Evolutionary conservation across 129 eudicot genomes (phyloP).

Genomic region (Mikania micrantha): DNA sequence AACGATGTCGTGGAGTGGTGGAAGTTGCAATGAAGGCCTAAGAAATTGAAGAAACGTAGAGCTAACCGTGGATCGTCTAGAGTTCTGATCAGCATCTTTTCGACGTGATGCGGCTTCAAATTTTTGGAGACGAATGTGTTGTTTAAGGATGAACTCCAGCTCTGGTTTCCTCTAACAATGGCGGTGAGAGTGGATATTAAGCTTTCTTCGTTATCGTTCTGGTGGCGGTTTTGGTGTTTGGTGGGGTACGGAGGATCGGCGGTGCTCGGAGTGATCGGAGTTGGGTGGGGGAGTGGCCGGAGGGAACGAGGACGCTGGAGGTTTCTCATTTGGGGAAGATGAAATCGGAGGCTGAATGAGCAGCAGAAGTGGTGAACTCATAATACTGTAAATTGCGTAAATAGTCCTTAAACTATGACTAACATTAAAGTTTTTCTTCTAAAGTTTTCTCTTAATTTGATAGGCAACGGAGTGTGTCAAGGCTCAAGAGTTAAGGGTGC

Average conservation of each 20-base stretch:
- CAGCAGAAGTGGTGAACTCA: not conserved
- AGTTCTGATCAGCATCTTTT: constrained; percentile 45
- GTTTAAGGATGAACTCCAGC: constrained; percentile 45
- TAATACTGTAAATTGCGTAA: not conserved
- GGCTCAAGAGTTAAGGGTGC: too few species aligned
- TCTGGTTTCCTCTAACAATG: constrained; percentile 47
- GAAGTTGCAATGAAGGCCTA: constrained; percentile 75
- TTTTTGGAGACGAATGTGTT: constrained; percentile 35
- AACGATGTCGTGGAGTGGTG: constrained; percentile 73
- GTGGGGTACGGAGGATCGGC: constrained; percentile 7
- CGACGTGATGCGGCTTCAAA: constrained; percentile 57
- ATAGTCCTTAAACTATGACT: not conserved
- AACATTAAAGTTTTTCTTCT: not conserved
- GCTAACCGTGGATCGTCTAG: constrained; percentile 59
- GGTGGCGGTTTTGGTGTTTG: constrained; percentile 4
- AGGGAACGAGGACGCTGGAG: constrained; percentile 29
- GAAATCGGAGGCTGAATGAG: not conserved
- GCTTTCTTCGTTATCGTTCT: constrained; percentile 35
- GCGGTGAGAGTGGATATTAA: constrained; percentile 36
- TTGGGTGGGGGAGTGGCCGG: constrained; percentile 22
- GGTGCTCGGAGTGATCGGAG: constrained; percentile 8
- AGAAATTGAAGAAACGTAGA: constrained; percentile 79
- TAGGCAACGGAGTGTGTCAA: too few species aligned
- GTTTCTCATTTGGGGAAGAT: constrained; percentile 32
- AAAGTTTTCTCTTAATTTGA: too few species aligned